Conservation (phyloP, 2,329 filamentous ascomycete genomes). For the Colletotrichum abscissum region DNA sequence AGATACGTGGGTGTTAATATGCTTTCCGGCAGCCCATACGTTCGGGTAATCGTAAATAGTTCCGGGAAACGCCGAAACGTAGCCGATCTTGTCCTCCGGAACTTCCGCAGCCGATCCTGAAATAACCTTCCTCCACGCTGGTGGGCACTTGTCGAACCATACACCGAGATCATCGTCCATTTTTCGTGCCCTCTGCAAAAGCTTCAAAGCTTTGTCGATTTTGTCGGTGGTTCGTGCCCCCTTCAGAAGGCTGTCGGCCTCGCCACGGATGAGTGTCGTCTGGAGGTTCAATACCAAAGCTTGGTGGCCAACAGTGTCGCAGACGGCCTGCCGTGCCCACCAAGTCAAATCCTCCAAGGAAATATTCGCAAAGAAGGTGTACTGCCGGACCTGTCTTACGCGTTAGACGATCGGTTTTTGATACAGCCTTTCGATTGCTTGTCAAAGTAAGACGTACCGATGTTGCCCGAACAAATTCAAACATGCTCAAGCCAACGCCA, state of each 20-base stretch:
- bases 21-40: slow-evolving; percentile 40
- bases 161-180: slow-evolving; percentile 37
- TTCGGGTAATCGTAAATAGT: slow-evolving; percentile 38
- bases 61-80: slow-evolving; percentile 37
- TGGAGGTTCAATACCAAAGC: slow-evolving; percentile 40
- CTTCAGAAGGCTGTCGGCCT: slow-evolving; percentile 39
- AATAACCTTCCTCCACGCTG: slow-evolving; percentile 37
- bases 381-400: slow-evolving; percentile 38
- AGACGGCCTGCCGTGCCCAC: slow-evolving; percentile 39
- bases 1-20: slow-evolving; percentile 40
- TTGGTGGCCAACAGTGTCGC: slow-evolving; percentile 38
- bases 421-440: not conserved
- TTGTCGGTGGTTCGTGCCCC: slow-evolving; percentile 35
- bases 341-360: slow-evolving; percentile 38
- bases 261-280: slow-evolving; percentile 39
- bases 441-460: slow-evolving; percentile 33
- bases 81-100: slow-evolving; percentile 33
- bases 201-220: slow-evolving; percentile 38
- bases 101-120: slow-evolving; percentile 35
- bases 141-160: slow-evolving; percentile 39
- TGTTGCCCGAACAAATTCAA: slow-evolving; percentile 40
- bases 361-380: slow-evolving; percentile 39
- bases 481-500: slow-evolving; percentile 39
- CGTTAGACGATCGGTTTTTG: not conserved
- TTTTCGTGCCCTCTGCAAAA: slow-evolving; percentile 35